These are phyloP conservation scores for Butyriboletus loyo DNA, from an alignment of 768 basidiomycete genomes.

Conservation along the genomic window DNA sequence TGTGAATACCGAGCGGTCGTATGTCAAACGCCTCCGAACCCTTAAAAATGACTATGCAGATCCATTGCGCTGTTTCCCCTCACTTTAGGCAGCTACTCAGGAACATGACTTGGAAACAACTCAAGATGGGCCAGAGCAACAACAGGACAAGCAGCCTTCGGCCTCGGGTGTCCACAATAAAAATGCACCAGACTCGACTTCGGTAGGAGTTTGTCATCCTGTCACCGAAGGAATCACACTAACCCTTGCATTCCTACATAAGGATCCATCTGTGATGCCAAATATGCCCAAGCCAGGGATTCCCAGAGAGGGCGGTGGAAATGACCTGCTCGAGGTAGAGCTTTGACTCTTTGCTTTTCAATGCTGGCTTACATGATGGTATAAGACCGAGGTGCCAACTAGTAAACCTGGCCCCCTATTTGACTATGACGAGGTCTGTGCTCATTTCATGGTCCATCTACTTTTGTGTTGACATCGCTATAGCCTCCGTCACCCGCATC, in stretches of 20 bases:
- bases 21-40: constrained; percentile 76
- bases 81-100: too few relatives aligned
- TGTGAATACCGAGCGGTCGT: constrained; percentile 84
- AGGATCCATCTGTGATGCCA: not conserved
- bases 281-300: not conserved
- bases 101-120: too few relatives aligned
- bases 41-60: constrained; percentile 90
- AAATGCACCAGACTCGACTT: not conserved
- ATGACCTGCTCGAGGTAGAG: not conserved
- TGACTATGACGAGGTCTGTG: too few relatives aligned
- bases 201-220: too few relatives aligned
- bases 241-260: not conserved
- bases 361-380: too few relatives aligned
- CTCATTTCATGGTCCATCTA: not conserved
- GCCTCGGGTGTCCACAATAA: not conserved
- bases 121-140: too few relatives aligned
- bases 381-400: not conserved
- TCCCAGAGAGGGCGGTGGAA: not conserved
- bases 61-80: constrained; percentile 83
- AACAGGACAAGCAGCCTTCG: too few relatives aligned
- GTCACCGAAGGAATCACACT: too few relatives aligned
- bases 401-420: not conserved
- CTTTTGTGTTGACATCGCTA: not conserved
- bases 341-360: not conserved
- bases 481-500: not conserved